These are phyloP conservation scores for Ambrosiella beaveri DNA, from an alignment of 2,329 filamentous ascomycete species.

Conservation along the genomic window DNA sequence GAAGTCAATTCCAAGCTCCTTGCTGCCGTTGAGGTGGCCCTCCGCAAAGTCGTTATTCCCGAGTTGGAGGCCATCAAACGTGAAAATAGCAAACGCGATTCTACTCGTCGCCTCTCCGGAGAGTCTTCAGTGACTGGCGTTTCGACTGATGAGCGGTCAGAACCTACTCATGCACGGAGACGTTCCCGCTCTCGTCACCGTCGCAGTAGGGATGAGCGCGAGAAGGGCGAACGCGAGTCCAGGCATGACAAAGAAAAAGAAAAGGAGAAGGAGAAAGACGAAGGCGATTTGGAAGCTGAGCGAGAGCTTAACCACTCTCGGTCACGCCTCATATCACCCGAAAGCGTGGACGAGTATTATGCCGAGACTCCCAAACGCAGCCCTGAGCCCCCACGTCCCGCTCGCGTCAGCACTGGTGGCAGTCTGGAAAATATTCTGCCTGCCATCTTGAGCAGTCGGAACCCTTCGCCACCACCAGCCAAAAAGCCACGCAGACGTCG, in stretches of 20 bases:
- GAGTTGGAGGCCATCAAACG: conserved; percentile 84
- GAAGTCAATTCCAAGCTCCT: conserved; percentile 72
- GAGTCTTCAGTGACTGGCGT: conserved; percentile 37
- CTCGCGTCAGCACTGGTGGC: conserved; percentile 23
- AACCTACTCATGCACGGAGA: conserved; percentile 25
- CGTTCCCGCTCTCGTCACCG: conserved; percentile 13
- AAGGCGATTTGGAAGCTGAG: conserved; percentile 29
- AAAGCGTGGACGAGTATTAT: conserved; percentile 11
- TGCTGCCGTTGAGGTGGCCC: conserved; percentile 84
- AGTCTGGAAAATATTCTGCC: conserved; percentile 20
- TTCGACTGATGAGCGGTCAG: conserved; percentile 39
- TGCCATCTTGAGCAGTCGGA: conserved; percentile 15
- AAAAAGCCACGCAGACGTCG: conserved; percentile 27
- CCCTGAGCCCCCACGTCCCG: conserved; percentile 24
- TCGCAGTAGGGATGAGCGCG: conserved; percentile 16
- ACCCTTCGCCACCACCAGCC: conserved; percentile 15
- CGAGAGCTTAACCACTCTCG: conserved; percentile 24
- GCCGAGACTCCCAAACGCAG: conserved; percentile 28
- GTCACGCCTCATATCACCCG: neutral
- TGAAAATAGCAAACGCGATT: conserved; percentile 64
- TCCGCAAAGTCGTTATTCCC: conserved; percentile 73
- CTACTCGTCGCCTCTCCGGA: conserved; percentile 44
- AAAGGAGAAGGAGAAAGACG: neutral
- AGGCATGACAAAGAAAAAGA: neutral
- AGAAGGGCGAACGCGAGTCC: neutral